Conservation (phyloP, 2,329 filamentous ascomycete genomes). For the Claviceps humidiphila region DNA sequence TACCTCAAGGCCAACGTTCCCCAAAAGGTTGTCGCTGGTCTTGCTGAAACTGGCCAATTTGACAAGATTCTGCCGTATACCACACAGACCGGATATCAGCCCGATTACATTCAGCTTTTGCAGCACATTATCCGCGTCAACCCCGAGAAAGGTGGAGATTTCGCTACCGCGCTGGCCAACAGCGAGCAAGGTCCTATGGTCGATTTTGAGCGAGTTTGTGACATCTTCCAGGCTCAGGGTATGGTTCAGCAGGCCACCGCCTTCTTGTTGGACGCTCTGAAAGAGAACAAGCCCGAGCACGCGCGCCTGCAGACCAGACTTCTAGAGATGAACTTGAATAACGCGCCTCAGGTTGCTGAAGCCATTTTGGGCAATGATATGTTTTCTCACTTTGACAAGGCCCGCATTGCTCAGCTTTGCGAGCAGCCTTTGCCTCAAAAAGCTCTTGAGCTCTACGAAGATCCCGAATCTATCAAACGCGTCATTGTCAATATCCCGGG, state of each 20-base stretch:
- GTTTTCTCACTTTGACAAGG: conserved; percentile 94
- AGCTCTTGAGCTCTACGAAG: conserved; percentile 89
- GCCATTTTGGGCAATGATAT: conserved; percentile 97
- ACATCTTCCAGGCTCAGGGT: conserved; percentile 95
- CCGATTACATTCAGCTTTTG: conserved; percentile 86
- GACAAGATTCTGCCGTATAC: conserved; percentile 93
- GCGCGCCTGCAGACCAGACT: conserved; percentile 86
- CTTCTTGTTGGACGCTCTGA: conserved; percentile 91
- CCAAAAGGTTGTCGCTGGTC: conserved; percentile 87
- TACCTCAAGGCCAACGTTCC: conserved; percentile 85
- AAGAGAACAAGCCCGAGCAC: conserved; percentile 90
- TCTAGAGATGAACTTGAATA: conserved; percentile 94
- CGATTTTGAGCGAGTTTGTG: conserved; percentile 86
- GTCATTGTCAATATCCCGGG: conserved; percentile 71
- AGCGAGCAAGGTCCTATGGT: conserved; percentile 77
- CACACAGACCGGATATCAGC: conserved; percentile 71
- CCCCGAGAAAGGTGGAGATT: conserved; percentile 88
- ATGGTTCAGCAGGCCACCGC: conserved; percentile 97
- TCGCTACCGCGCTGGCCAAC: conserved; percentile 83
- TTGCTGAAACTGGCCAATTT: conserved; percentile 92
- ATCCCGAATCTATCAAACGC: conserved; percentile 79
- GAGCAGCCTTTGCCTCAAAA: conserved; percentile 81
- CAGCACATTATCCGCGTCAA: conserved; percentile 87
- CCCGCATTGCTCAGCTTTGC: conserved; percentile 77
- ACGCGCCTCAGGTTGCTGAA: conserved; percentile 93